Base-by-base conservation (phyloP, 1,139 yeast genomes). In the Starmera stellimalicola region DNA sequence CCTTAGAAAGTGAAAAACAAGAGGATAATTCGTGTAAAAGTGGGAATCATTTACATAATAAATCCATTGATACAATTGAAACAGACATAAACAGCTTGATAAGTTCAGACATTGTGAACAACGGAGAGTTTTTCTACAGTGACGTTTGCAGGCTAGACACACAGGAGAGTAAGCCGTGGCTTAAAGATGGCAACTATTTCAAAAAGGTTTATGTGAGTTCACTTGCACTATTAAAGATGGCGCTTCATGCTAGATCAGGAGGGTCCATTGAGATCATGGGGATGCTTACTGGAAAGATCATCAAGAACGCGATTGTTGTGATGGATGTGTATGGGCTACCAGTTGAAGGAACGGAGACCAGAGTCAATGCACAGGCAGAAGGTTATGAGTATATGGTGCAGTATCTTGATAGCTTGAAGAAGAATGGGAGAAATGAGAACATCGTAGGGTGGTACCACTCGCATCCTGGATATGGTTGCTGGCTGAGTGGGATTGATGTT, bases 201-300 rank as follows among this genome's bases (percentile, higher is more conserved):
- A 70, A 69, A 33, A 68, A 70, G 10, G 84, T 76, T 4, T 65
- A 72, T 39, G 68, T 91, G 2, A 81, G 95, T 6, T 67, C 88
- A 3, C 54, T 84, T 29, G 95, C 96, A 0, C 58, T 84, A 30
- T 60, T 74, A 39, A 84, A 87, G 51, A 87, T 88, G 85, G 57
- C 84, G 4, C 64, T 73, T 22, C 96, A 88, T 57, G 93, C 97
- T 0, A 64, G 81, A 25, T 63, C 76, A 1, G 97, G 97, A 5
- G 95, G 94, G 0, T 63, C 81, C n/a, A 78, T 85, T 30, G 98
- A 91, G 54, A 76, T 91, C 11, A 88, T 91, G 97, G 97, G 97
- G 4, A 81, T 87, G 79, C 65, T 91, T 57, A 73, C 91, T 0
- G 97, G 97, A 1, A 77, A 77, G 44, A 68, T 83, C 9, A 57